Evolutionary conservation across 1,139 yeast genomes (phyloP).

Genomic region (Candida tetrigidarum): DNA sequence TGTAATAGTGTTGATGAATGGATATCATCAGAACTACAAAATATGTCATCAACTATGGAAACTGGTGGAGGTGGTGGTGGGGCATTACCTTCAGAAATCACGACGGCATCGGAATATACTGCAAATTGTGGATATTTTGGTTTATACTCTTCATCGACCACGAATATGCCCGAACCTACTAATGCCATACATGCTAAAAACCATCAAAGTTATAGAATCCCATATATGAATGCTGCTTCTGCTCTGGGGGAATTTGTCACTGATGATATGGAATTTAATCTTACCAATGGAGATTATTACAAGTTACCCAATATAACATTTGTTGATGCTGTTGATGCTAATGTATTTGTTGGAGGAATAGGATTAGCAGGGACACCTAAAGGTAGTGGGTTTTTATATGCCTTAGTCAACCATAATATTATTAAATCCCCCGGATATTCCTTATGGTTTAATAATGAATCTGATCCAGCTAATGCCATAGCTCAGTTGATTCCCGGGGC

Average conservation of each 20-base stretch:
- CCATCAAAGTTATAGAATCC: constrained; percentile 25
- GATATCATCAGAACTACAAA: constrained; percentile 22
- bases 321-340: constrained; percentile 28
- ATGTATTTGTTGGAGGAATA: constrained; percentile 33
- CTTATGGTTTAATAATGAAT: constrained; percentile 42
- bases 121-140: constrained; percentile 36
- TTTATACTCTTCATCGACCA: constrained; percentile 20
- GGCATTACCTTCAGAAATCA: constrained; percentile 23
- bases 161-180: constrained; percentile 16
- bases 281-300: constrained; percentile 19
- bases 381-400: constrained; percentile 46
- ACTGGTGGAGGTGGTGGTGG: no score
- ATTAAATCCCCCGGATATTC: constrained; percentile 60
- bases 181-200: constrained; percentile 19
- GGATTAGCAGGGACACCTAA: constrained; percentile 56
- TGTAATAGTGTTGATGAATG: constrained; percentile 28
- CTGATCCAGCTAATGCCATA: constrained; percentile 18
- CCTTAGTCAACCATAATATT: constrained; percentile 31
- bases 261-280: constrained; percentile 25
- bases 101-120: constrained; percentile 24
- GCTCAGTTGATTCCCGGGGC: constrained; percentile 63
- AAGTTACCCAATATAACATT: constrained; percentile 30
- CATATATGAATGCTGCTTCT: constrained; percentile 30
- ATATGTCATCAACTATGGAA: constrained; percentile 12
- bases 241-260: constrained; percentile 33